Percentiles rank a stretch among this genome's conserved stretches.
These are phyloP conservation scores for Phyllosticta capitalensis DNA, from an alignment of 2,329 filamentous ascomycete species.

Conservation along the genomic window DNA sequence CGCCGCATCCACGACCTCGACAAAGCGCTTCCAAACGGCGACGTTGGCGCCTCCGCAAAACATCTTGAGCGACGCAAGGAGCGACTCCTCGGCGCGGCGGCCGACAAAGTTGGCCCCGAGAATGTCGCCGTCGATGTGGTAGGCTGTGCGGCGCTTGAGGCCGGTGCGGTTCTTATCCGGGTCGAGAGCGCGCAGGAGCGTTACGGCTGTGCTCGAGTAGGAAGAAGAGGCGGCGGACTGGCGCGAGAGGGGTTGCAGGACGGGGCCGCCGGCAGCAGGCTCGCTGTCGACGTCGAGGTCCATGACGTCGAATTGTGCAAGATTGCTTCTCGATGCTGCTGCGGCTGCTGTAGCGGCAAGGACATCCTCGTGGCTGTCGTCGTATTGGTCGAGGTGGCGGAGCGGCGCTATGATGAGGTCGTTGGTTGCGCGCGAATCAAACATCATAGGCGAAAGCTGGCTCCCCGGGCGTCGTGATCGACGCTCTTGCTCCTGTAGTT, in stretches of 20 bases:
- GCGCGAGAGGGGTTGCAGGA: neutral
- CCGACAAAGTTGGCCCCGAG: conserved; percentile 24
- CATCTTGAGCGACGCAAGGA: neutral
- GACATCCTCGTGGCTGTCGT: neutral
- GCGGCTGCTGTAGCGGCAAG: neutral
- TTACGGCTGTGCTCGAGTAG: conserved; percentile 13
- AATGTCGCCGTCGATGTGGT: conserved; percentile 35
- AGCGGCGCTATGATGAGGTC: conserved; percentile 1
- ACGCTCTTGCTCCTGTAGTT: conserved; percentile 14
- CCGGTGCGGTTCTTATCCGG: conserved; percentile 17
- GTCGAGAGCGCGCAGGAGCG: conserved; percentile 19
- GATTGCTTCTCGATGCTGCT: neutral
- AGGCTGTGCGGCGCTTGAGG: conserved; percentile 16
- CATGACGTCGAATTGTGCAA: neutral
- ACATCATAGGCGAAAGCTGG: conserved; percentile 15
- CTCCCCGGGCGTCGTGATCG: conserved; percentile 1
- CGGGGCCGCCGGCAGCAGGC: conserved; percentile 16
- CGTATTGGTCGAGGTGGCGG: neutral
- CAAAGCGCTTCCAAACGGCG: conserved; percentile 16
- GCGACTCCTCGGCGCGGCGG: neutral
- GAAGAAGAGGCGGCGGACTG: neutral
- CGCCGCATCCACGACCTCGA: conserved; percentile 21
- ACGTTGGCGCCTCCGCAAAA: neutral
- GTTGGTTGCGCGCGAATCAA: conserved; percentile 9
- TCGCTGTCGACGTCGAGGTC: neutral